Evolutionary conservation across 352 stramenopile genomes (phyloP).

Genomic region (Halophytophthora batemanensis): DNA sequence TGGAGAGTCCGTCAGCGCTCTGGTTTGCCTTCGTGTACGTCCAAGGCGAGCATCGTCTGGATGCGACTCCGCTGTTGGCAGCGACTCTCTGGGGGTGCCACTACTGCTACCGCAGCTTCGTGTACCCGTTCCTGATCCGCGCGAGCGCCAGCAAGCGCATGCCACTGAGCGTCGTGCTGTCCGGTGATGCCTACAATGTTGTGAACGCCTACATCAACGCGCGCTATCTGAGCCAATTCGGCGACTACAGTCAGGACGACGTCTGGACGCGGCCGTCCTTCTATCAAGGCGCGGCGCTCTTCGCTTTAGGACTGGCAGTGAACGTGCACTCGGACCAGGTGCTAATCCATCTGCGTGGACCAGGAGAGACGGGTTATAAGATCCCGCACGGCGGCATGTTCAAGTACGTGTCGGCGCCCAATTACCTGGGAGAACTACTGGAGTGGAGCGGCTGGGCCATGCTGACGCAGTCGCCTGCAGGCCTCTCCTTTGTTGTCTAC

Average conservation of each 20-base stretch:
- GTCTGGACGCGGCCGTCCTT: conserved; percentile 42
- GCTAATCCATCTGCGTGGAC: conserved; percentile 61
- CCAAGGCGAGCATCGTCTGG: conserved; percentile 33
- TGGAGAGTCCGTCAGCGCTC: conserved; percentile 67
- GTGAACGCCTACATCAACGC: conserved; percentile 77
- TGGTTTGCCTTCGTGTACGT: conserved; percentile 52
- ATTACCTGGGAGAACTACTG: conserved; percentile 75
- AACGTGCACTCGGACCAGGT: conserved; percentile 72
- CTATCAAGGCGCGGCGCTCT: conserved; percentile 47
- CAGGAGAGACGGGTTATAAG: conserved; percentile 51
- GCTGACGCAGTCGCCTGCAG: conserved; percentile 51
- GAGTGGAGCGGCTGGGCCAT: conserved; percentile 71
- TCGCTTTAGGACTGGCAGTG: conserved; percentile 45
- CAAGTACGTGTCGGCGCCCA: conserved; percentile 66
- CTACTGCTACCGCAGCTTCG: conserved; percentile 66
- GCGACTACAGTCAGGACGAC: conserved; percentile 41
- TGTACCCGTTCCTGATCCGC: conserved; percentile 74
- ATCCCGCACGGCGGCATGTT: conserved; percentile 66
- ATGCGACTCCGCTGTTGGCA: conserved; percentile 41
- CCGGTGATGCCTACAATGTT: conserved; percentile 58
- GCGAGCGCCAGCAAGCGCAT: conserved; percentile 49
- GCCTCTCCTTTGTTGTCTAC: conserved; percentile 48
- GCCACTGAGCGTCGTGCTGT: conserved; percentile 53
- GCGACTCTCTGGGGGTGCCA: conserved; percentile 57
- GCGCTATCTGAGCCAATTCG: conserved; percentile 57